Evolutionary conservation across 257 asterid species (phyloP).

Genomic region (Fraxinus americana): DNA sequence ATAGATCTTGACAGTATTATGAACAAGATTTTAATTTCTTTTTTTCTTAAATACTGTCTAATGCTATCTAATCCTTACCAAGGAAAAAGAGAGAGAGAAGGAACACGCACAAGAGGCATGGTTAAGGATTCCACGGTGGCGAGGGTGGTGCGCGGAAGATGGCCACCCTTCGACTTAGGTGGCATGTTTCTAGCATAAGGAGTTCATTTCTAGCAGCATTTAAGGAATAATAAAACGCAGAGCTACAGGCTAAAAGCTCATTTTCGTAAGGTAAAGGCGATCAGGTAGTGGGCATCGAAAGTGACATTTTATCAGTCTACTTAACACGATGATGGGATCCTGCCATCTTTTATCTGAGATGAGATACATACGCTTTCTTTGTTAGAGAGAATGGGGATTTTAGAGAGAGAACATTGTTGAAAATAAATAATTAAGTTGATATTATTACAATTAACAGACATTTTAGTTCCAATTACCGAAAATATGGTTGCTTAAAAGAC

Average conservation of each 20-base stretch:
- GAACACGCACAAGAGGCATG: not conserved
- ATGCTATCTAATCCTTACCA: not conserved
- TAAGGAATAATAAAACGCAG: slow-evolving; percentile 1
- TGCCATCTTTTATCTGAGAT: too few species aligned
- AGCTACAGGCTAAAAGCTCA: slow-evolving; percentile 1
- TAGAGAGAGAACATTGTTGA: too few species aligned
- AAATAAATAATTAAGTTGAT: too few species aligned
- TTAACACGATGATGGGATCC: too few species aligned
- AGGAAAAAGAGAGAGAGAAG: not conserved
- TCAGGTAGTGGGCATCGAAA: not conserved
- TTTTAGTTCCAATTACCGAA: too few species aligned
- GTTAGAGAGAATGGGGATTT: too few species aligned
- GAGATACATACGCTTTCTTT: too few species aligned
- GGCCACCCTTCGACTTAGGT: not conserved
- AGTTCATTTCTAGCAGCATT: not conserved
- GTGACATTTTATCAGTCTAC: not conserved
- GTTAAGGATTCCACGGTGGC: not conserved
- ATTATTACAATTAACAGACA: too few species aligned
- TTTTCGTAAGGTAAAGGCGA: slow-evolving; percentile 23
- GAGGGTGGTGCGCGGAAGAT: not conserved
- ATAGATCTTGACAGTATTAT: not conserved
- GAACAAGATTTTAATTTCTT: not conserved
- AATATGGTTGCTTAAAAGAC: too few species aligned
- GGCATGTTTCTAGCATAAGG: not conserved
- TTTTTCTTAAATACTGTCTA: not conserved